Evolutionary conservation across 345 rosid species (phyloP).

Genomic region (Mangifera indica): DNA sequence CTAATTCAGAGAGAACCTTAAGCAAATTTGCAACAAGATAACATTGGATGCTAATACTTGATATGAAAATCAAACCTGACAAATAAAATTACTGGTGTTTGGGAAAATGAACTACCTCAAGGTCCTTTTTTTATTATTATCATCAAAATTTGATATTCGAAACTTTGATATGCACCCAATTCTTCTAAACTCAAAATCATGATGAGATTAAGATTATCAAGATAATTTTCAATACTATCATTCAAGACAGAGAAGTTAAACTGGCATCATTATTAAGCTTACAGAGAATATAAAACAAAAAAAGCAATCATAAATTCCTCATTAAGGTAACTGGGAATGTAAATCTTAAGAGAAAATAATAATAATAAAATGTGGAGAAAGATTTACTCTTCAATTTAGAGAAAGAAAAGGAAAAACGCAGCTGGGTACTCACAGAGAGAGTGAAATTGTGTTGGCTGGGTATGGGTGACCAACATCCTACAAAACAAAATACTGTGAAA

Average conservation of each 20-base stretch:
- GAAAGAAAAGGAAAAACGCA: background rate
- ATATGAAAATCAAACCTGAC: background rate
- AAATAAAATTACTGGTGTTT: background rate
- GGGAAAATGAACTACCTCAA: background rate
- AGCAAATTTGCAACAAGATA: background rate
- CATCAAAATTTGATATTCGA: too few species aligned
- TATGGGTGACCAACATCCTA: constrained; percentile 16
- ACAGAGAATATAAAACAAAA: too few species aligned
- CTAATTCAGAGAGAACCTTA: background rate
- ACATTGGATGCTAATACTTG: background rate
- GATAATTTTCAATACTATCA: too few species aligned
- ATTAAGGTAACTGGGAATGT: background rate
- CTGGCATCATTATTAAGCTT: too few species aligned
- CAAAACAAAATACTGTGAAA: background rate
- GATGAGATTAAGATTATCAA: too few species aligned
- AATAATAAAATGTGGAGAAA: background rate
- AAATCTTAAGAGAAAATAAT: background rate
- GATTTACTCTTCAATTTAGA: background rate
- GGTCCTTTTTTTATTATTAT: background rate
- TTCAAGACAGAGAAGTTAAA: too few species aligned
- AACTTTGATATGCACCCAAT: too few species aligned
- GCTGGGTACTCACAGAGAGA: constrained; percentile 20
- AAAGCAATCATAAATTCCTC: too few species aligned
- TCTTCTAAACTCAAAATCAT: too few species aligned
- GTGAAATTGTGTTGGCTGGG: constrained; percentile 1